These are phyloP conservation scores for Termitomyces bulborhizus DNA, from an alignment of 768 basidiomycete genomes.

Conservation along the genomic window DNA sequence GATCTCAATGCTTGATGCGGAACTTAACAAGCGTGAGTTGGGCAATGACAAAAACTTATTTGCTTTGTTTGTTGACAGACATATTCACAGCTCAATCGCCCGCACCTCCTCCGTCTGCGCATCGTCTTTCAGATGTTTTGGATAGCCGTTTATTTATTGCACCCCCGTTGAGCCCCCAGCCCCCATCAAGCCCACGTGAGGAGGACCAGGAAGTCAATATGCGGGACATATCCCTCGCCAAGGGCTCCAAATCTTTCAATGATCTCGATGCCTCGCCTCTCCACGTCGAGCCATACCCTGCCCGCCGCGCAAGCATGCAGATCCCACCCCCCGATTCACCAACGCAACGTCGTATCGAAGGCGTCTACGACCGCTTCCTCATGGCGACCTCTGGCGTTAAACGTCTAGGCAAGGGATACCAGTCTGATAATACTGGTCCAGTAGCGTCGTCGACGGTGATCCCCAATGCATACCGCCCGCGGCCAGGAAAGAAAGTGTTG, in stretches of 20 bases:
- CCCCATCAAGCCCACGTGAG: constrained; percentile 18
- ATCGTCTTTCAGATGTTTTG: constrained; percentile 59
- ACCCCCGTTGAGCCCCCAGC: constrained; percentile 32
- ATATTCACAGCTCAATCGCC: constrained; percentile 28
- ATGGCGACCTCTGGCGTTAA: constrained; percentile 81
- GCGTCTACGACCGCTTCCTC: constrained; percentile 76
- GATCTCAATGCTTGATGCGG: constrained; percentile 55
- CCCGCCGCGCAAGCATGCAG: constrained; percentile 29
- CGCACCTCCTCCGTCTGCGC: constrained; percentile 37
- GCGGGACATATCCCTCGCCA: constrained; percentile 20
- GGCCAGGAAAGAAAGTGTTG: constrained; percentile 38
- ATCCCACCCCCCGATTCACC: constrained; percentile 44
- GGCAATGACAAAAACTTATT: not conserved
- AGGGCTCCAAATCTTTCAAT: constrained; percentile 35
- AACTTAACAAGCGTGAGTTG: constrained; percentile 55
- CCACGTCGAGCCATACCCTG: constrained; percentile 61
- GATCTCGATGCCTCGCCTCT: constrained; percentile 56
- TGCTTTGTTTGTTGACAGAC: not conserved
- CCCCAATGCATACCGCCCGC: constrained; percentile 3
- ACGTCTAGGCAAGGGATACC: constrained; percentile 75
- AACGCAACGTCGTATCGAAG: constrained; percentile 55
- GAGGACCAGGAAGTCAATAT: constrained; percentile 29
- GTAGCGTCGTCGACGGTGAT: constrained; percentile 21
- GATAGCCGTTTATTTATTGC: constrained; percentile 67
- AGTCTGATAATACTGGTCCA: constrained; percentile 53